Evolutionary conservation across 129 eudicot species (phyloP).

Genomic region (Flaveria bidentis): DNA sequence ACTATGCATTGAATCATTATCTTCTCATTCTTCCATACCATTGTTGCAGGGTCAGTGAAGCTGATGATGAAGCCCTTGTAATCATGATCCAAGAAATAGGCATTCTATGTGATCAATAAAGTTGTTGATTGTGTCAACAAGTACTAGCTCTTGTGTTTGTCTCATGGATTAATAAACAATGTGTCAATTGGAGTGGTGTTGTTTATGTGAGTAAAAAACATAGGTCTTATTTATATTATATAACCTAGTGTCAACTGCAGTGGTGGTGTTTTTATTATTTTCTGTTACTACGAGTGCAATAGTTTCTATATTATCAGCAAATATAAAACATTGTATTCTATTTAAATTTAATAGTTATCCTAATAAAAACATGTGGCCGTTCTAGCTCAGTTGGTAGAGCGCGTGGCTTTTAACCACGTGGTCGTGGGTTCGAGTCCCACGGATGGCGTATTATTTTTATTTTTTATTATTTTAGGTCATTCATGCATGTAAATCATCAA

Average conservation of each 20-base stretch:
- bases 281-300: not conserved
- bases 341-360: too few relatives aligned
- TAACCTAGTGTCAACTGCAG: not conserved
- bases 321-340: too few relatives aligned
- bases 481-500: too few relatives aligned
- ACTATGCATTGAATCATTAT: not conserved
- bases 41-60: conserved; percentile 40
- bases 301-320: too few relatives aligned
- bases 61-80: conserved; percentile 13
- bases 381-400: conserved; percentile 96
- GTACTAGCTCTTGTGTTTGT: not conserved
- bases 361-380: conserved; percentile 20
- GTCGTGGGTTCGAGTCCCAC: conserved; percentile 99
- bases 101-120: conserved; percentile 14
- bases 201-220: not conserved
- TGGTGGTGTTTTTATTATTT: too few relatives aligned
- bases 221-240: not conserved
- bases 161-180: too few relatives aligned
- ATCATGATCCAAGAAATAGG: conserved; percentile 1
- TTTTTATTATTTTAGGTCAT: too few relatives aligned
- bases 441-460: conserved; percentile 39
- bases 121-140: conserved; percentile 21
- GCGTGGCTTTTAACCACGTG: conserved; percentile 99
- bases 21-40: not conserved
- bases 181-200: too few relatives aligned